Evolutionary conservation across 805 yeast genomes (phyloP).

Genomic region (Pichia paraexigua): DNA sequence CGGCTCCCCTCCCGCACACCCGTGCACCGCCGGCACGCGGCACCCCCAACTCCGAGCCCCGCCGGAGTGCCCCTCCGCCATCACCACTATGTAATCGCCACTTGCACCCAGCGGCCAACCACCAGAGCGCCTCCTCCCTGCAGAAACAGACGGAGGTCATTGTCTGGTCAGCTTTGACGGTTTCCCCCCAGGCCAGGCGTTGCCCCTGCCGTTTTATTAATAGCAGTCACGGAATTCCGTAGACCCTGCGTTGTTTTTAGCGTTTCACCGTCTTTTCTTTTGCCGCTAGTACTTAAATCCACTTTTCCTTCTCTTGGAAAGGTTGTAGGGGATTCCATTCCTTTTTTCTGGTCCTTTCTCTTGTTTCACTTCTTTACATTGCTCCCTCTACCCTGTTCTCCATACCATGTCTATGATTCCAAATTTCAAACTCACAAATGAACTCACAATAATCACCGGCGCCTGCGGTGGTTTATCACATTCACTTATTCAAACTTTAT

Average conservation of each 20-base stretch:
- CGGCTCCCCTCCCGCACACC: too few relatives aligned
- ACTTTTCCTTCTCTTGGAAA: not conserved
- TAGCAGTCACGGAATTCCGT: not conserved
- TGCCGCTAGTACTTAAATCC: not conserved
- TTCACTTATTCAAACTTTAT: constrained; percentile 54
- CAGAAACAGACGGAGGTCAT: too few relatives aligned
- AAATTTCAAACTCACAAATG: constrained; percentile 58
- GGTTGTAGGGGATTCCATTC: too few relatives aligned
- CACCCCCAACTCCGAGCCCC: too few relatives aligned
- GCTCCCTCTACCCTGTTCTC: too few relatives aligned
- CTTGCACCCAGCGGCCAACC: too few relatives aligned
- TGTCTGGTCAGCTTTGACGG: too few relatives aligned
- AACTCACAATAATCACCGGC: constrained; percentile 68
- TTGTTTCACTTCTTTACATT: not conserved
- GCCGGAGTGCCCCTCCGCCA: too few relatives aligned
- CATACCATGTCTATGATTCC: constrained; percentile 37
- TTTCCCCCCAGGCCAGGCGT: too few relatives aligned
- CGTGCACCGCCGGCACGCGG: too few relatives aligned
- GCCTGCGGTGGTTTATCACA: constrained; percentile 75
- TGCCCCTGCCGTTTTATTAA: not conserved
- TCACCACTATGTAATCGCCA: too few relatives aligned
- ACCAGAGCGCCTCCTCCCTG: too few relatives aligned
- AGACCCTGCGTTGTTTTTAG: not conserved
- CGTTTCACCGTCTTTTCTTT: not conserved
- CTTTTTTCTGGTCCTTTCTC: not conserved